Base-by-base conservation (phyloP, 2,329 filamentous ascomycete genomes). In the Penicillium sp. region DNA sequence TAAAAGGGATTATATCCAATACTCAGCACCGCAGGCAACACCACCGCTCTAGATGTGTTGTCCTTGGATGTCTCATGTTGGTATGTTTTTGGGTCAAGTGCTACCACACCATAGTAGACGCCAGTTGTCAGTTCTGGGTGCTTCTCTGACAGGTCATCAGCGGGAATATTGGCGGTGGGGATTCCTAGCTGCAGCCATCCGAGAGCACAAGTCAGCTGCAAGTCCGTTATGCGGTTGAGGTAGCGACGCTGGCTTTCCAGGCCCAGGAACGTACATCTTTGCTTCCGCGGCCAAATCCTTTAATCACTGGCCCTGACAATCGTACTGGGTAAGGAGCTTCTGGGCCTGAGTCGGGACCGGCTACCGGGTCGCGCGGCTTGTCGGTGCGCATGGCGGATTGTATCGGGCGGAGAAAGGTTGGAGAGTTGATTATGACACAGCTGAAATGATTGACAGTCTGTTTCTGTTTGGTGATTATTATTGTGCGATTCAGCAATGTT, bases 1-100 rank as follows among this genome's bases (percentile, higher is more conserved):
- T 96, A 99, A 76, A 92, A 97, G 0, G 94, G 94, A 75, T 97
- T 99, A 82, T 92, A 97, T 41, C 94, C 94, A 62, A 97, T 93
- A 57, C 86, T 90, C 87, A 97, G 89, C 61, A 96, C 91, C 82
- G 95, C 94, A 1, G 90, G 90, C 73, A 87, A 90, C 53, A 94
- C 78, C 16, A 63, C 68, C 8, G 64, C 58, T 13, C 50, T 56
- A 23, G 68, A 39, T 34, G 46, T 46, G 11, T 48, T 51, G 1
- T 40, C 49, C 3, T 60, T 47, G 9, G 48, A 51, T 13, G 59
- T 60, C 26, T 62, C 63, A 34, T 67, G 65, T 32, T 61, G 56
- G 53, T 69, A 73, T 29, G 64, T 63, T 29, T 66, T 59, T 1
- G 73, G 80, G 57, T 83, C 79, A 30, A 97, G 83, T 0, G 89